A percentile compares a stretch with the other conserved stretches of the same genome.
Evolutionary conservation across 2,329 filamentous ascomycete species (phyloP).

Genomic region (Botrytis elliptica): DNA sequence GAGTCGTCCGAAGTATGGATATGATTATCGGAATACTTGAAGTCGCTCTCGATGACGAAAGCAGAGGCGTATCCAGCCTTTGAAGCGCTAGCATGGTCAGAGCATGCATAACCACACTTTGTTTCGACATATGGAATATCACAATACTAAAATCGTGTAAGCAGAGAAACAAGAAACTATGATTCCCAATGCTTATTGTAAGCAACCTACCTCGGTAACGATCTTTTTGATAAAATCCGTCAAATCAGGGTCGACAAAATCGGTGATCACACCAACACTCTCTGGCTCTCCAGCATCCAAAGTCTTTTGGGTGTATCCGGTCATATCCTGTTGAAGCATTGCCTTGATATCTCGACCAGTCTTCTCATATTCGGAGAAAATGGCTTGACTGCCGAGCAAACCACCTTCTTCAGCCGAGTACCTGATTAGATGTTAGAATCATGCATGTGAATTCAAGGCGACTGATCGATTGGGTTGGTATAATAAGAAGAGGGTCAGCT

Average conservation of each 20-base stretch:
- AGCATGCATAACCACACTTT: constrained; percentile 84
- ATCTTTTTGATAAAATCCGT: constrained; percentile 90
- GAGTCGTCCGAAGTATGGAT: constrained; percentile 70
- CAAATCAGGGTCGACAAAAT: constrained; percentile 79
- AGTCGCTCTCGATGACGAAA: constrained; percentile 73
- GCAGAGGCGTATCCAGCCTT: constrained; percentile 74
- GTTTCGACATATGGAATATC: constrained; percentile 83
- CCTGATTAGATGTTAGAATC: not conserved
- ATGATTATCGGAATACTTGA: constrained; percentile 63
- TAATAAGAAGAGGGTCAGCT: not conserved
- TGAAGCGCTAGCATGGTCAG: constrained; percentile 70
- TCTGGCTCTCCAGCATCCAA: constrained; percentile 79
- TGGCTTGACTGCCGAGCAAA: constrained; percentile 81
- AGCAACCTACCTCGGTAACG: constrained; percentile 60
- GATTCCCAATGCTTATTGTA: not conserved
- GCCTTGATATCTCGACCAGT: constrained; percentile 76
- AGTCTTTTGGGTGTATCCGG: constrained; percentile 80
- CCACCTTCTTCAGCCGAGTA: constrained; percentile 90
- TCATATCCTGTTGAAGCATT: constrained; percentile 99
- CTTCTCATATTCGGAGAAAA: constrained; percentile 80
- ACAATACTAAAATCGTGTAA: constrained; percentile 64
- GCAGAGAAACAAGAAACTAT: constrained; percentile 1
- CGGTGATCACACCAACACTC: constrained; percentile 87
- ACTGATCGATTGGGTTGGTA: not conserved
- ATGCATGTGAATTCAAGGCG: not conserved